A percentile compares a stretch with the other conserved stretches of the same genome.
Conservation (phyloP, 148 eudicot genomes). For the Chenopodium formosanum region DNA sequence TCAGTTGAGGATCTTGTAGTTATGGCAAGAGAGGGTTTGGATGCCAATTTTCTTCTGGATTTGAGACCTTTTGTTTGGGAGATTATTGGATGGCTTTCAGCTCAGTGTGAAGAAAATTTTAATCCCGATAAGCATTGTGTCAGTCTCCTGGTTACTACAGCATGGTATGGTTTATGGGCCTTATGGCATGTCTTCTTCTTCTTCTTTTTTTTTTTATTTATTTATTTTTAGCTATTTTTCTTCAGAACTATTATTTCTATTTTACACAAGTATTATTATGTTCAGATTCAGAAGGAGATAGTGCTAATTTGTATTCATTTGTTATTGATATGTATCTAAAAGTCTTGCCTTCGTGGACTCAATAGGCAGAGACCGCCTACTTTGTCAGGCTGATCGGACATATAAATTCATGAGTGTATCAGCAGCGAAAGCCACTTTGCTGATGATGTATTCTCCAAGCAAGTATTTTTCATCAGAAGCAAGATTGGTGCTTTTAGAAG, state of each 20-base stretch:
- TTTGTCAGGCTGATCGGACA: constrained; percentile 35
- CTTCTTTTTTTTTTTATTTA: neutral
- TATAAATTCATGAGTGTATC: constrained; percentile 40
- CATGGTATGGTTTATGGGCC: constrained; percentile 46
- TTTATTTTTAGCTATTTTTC: neutral
- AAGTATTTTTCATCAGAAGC: constrained; percentile 57
- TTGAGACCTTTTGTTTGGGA: constrained; percentile 71
- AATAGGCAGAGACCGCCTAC: constrained; percentile 47
- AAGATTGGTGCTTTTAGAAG: constrained; percentile 44
- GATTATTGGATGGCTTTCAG: constrained; percentile 74
- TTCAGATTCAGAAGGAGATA: neutral
- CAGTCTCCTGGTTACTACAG: constrained; percentile 54
- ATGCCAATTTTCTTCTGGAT: constrained; percentile 34
- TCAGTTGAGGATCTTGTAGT: constrained; percentile 48
- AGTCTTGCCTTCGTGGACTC: constrained; percentile 67
- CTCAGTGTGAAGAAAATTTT: constrained; percentile 56
- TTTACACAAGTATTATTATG: neutral
- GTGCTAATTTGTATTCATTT: constrained; percentile 19
- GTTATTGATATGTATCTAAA: constrained; percentile 16
- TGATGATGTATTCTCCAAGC: constrained; percentile 84
- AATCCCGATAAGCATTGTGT: constrained; percentile 33
- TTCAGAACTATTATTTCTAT: neutral
- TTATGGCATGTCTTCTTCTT: neutral
- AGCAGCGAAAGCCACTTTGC: constrained; percentile 65
- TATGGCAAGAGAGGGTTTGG: constrained; percentile 41